These are phyloP conservation scores for Jatropha curcas DNA, from an alignment of 345 rosid species.

Conservation along the genomic window DNA sequence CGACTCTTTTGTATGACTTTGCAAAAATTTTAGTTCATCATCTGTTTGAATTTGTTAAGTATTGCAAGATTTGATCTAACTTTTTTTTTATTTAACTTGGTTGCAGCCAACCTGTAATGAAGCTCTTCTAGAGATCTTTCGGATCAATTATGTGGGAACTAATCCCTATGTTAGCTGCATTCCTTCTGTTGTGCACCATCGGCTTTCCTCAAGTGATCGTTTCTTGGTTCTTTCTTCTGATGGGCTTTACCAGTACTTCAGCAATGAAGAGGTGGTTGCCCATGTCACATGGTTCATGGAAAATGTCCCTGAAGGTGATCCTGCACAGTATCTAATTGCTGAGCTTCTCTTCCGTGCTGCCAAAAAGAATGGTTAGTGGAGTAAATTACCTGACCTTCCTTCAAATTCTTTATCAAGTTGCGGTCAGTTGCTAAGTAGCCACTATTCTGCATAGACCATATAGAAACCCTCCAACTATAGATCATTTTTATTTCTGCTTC, in stretches of 20 bases:
- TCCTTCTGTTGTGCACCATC: conserved; percentile 79
- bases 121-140: conserved; percentile 80
- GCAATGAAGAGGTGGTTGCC: conserved; percentile 94
- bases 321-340: conserved; percentile 90
- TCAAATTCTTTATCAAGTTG: not conserved
- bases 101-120: conserved; percentile 85
- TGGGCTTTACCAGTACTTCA: conserved; percentile 91
- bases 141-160: conserved; percentile 65
- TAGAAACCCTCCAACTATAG: no score
- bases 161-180: conserved; percentile 76
- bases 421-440: not conserved
- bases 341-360: conserved; percentile 96
- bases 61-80: no score
- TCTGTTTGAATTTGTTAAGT: not conserved
- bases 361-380: conserved; percentile 75
- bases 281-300: conserved; percentile 98
- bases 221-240: conserved; percentile 91
- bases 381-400: not conserved
- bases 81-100: conserved; percentile 19
- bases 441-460: not conserved
- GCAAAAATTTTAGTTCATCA: not conserved
- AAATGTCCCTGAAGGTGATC: conserved; percentile 95
- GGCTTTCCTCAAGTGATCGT: conserved; percentile 78
- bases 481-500: not conserved
- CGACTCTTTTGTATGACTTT: not conserved